phyloP scores from a whole-genome alignment of 805 yeast species.

The Komagataella mondaviorum region DNA sequence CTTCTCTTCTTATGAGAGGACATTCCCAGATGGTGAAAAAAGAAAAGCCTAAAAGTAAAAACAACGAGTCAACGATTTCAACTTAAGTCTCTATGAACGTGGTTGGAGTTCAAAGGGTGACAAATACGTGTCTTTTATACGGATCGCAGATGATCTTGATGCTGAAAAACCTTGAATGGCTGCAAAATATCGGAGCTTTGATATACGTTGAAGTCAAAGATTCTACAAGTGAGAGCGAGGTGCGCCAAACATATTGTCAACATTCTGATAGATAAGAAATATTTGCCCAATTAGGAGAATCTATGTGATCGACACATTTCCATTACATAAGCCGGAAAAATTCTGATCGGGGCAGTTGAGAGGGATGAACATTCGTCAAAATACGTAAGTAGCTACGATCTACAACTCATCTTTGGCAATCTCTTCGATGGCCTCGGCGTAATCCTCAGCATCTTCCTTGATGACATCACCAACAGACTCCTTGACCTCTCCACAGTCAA shows the following conservation, averaged over 20 bases:
- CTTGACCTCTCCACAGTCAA: slow-evolving; percentile 56
- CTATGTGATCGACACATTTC: not conserved
- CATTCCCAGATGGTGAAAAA: not conserved
- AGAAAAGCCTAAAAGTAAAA: not conserved
- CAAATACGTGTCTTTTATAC: not conserved
- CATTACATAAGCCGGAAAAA: not conserved
- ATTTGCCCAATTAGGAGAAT: not conserved
- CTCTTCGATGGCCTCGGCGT: slow-evolving; percentile 6
- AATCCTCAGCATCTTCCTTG: slow-evolving; percentile 12
- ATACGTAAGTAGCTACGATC: slow-evolving; percentile 1
- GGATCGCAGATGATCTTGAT: not conserved
- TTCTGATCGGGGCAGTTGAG: not conserved
- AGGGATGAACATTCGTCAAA: not conserved
- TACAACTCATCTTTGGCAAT: slow-evolving; percentile 22
- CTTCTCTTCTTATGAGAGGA: not conserved
- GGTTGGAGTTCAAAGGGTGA: not conserved
- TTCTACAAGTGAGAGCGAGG: no score
- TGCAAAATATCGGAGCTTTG: not conserved
- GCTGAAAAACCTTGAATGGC: not conserved
- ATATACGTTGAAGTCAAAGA: not conserved
- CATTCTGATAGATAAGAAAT: not conserved
- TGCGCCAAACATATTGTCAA: no score
- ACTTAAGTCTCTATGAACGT: not conserved
- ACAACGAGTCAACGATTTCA: not conserved
- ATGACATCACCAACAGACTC: slow-evolving; percentile 9